These are phyloP conservation scores for Citrus unshiu DNA, from an alignment of 345 rosid species.

Conservation along the genomic window DNA sequence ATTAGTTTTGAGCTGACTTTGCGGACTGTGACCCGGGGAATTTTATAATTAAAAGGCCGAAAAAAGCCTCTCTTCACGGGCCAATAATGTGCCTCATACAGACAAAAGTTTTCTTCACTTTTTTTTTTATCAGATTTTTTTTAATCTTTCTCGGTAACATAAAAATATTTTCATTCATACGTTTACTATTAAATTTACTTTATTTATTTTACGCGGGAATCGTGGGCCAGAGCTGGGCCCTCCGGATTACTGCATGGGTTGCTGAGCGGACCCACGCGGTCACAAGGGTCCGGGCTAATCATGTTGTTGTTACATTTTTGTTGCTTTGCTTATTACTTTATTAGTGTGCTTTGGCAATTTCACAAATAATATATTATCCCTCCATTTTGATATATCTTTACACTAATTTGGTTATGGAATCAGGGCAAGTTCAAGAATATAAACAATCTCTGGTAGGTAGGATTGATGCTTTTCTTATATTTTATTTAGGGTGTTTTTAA, in stretches of 20 bases:
- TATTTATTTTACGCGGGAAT: conserved; percentile 21
- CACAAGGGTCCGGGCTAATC: no score
- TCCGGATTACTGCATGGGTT: background rate
- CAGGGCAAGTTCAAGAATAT: no score
- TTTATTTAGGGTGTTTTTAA: no score
- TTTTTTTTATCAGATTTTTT: background rate
- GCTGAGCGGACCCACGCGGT: conserved; percentile 1
- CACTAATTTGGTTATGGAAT: no score
- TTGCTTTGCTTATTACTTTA: background rate
- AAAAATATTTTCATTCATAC: no score
- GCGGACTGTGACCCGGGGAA: background rate
- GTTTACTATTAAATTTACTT: background rate
- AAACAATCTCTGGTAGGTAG: no score
- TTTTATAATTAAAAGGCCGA: background rate
- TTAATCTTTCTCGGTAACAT: background rate
- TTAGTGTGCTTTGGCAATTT: no score
- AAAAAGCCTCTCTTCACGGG: background rate
- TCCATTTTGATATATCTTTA: no score
- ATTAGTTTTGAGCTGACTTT: background rate
- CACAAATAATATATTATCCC: no score
- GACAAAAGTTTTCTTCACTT: background rate
- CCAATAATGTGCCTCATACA: background rate
- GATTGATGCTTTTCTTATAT: no score
- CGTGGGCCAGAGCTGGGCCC: conserved; percentile 7
- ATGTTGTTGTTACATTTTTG: background rate